phyloP scores from a whole-genome alignment of 2,329 filamentous ascomycete genomes.

The Neofusicoccum ribis region DNA sequence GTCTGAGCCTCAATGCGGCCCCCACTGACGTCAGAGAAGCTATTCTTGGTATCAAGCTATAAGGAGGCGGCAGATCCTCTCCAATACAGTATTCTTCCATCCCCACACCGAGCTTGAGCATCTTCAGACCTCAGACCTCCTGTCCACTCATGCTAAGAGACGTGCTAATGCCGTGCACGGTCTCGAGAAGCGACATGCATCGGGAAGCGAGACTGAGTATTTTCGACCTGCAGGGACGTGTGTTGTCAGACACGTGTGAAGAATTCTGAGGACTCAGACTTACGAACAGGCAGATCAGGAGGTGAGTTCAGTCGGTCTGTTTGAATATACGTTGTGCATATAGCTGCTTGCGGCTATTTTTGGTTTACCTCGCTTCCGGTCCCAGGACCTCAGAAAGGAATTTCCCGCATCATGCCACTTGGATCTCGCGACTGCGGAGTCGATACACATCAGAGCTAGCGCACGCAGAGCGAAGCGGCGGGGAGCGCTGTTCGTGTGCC shows the following conservation, averaged over 20 bases:
- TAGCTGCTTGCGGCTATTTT: background rate
- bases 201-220: background rate
- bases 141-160: background rate
- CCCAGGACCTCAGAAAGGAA: background rate
- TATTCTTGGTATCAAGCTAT: conserved; percentile 9
- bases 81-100: background rate
- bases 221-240: background rate
- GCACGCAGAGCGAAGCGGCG: background rate
- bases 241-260: background rate
- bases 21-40: background rate
- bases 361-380: background rate
- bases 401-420: conserved; percentile 3
- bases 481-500: background rate
- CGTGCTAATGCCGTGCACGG: conserved; percentile 10
- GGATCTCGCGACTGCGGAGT: background rate
- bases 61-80: conserved; percentile 12
- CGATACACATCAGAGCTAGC: background rate
- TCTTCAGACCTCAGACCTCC: background rate
- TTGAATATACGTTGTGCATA: background rate
- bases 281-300: background rate
- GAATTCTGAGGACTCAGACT: background rate
- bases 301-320: background rate
- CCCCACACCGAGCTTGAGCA: background rate
- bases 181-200: conserved; percentile 2
- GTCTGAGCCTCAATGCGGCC: background rate